These are phyloP conservation scores for Phytophthora cactorum DNA, from an alignment of 352 stramenopile genomes.

Conservation along the genomic window DNA sequence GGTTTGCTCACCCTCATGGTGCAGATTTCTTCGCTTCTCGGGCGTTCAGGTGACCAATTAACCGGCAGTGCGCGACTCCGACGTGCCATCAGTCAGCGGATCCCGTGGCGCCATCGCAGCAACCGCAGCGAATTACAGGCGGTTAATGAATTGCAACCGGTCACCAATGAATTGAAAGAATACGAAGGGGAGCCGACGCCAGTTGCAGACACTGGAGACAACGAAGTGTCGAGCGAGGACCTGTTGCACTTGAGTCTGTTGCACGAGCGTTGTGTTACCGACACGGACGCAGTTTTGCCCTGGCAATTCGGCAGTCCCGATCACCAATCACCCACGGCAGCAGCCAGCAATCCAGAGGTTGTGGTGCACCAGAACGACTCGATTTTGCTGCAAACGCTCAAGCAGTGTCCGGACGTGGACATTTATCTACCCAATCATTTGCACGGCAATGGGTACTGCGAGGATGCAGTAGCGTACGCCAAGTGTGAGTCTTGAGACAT, in stretches of 20 bases:
- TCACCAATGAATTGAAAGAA: background rate
- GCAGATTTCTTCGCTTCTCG: conserved; percentile 30
- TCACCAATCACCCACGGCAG: conserved; percentile 28
- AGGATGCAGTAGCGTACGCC: conserved; percentile 66
- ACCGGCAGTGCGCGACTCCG: conserved; percentile 10
- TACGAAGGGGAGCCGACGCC: conserved; percentile 1
- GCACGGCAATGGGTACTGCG: conserved; percentile 68
- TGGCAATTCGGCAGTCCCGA: conserved; percentile 32
- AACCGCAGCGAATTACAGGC: conserved; percentile 3
- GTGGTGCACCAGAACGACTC: conserved; percentile 38
- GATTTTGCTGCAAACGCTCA: conserved; percentile 52
- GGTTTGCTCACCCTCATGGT: conserved; percentile 22
- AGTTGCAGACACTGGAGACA: background rate
- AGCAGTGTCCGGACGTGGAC: conserved; percentile 64
- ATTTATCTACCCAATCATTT: conserved; percentile 61
- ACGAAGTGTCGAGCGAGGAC: conserved; percentile 28
- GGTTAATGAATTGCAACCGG: conserved; percentile 3
- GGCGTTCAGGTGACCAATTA: conserved; percentile 21
- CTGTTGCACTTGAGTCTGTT: conserved; percentile 43
- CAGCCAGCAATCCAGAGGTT: conserved; percentile 48
- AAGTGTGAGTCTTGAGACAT: conserved; percentile 50
- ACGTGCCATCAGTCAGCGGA: conserved; percentile 11
- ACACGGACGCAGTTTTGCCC: conserved; percentile 40
- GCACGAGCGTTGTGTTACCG: conserved; percentile 40
- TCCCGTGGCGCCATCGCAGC: conserved; percentile 18